phyloP scores from a whole-genome alignment of 2,329 filamentous ascomycete species.

The Penicillium sp. region DNA sequence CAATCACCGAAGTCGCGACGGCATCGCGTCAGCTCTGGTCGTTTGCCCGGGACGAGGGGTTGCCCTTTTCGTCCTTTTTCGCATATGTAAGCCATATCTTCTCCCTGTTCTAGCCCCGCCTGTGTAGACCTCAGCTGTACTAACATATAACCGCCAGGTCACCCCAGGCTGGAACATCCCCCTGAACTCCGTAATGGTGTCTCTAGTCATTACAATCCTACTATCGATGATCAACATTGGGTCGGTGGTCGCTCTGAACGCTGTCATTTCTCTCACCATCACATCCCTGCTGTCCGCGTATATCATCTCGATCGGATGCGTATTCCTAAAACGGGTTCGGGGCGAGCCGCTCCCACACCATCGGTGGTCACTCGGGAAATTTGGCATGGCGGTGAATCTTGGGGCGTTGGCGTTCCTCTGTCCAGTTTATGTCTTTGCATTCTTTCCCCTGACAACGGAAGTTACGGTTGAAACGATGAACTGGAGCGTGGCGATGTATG shows the following conservation, averaged over 20 bases:
- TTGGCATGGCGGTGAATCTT: constrained; percentile 47
- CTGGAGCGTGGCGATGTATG: constrained; percentile 50
- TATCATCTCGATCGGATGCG: constrained; percentile 49
- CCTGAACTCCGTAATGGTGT: constrained; percentile 49
- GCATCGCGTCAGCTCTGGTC: constrained; percentile 60
- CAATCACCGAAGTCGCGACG: constrained; percentile 56
- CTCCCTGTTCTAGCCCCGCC: not conserved
- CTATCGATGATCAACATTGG: constrained; percentile 55
- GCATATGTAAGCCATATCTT: constrained; percentile 33
- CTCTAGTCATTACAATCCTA: constrained; percentile 45
- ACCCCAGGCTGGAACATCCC: constrained; percentile 45
- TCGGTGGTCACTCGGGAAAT: constrained; percentile 49
- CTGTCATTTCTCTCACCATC: constrained; percentile 46
- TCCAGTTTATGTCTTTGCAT: constrained; percentile 45
- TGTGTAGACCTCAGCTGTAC: not conserved
- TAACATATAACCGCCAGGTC: constrained; percentile 29
- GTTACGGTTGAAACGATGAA: constrained; percentile 47
- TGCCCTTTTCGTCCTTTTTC: constrained; percentile 43
- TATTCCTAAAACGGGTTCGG: constrained; percentile 47
- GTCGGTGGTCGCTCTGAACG: constrained; percentile 47
- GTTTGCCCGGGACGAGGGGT: constrained; percentile 48
- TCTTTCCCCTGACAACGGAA: constrained; percentile 43
- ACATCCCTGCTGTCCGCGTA: constrained; percentile 46
- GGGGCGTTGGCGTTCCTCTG: constrained; percentile 42
- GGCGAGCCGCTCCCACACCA: constrained; percentile 45